Conservation (phyloP, 139 green algal species). For the Coelastrella sp. region DNA sequence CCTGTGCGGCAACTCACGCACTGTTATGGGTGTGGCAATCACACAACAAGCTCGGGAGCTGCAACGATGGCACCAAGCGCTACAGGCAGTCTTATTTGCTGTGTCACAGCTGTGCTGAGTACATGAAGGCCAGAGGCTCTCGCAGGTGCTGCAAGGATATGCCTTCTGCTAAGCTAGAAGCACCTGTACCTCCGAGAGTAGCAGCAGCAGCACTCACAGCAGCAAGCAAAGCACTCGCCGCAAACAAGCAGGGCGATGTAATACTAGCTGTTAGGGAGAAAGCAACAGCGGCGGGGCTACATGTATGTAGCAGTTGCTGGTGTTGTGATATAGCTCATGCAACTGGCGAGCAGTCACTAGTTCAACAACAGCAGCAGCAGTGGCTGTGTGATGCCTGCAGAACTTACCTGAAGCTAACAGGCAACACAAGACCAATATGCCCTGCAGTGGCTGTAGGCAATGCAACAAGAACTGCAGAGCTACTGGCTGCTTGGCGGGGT, state of each 20-base stretch:
- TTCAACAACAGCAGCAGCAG: conserved; percentile 14
- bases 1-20: background rate
- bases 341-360: background rate
- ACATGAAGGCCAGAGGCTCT: background rate
- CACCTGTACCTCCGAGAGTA: too few relatives aligned
- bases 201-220: conserved; percentile 26
- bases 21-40: background rate
- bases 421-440: background rate
- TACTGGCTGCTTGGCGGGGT: background rate
- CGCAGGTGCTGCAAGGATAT: background rate
- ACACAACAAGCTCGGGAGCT: background rate
- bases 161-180: background rate
- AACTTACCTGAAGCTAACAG: background rate
- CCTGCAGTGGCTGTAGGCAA: background rate
- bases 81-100: background rate
- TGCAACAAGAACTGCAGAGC: background rate
- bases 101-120: background rate
- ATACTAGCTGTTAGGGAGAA: background rate
- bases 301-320: too few relatives aligned
- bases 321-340: too few relatives aligned
- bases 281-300: background rate
- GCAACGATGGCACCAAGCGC: background rate
- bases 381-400: conserved; percentile 8
- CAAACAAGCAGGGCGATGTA: background rate
- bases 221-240: background rate